Evolutionary conservation across 345 rosid species (phyloP).

Genomic region (Melaleuca alternifolia): DNA sequence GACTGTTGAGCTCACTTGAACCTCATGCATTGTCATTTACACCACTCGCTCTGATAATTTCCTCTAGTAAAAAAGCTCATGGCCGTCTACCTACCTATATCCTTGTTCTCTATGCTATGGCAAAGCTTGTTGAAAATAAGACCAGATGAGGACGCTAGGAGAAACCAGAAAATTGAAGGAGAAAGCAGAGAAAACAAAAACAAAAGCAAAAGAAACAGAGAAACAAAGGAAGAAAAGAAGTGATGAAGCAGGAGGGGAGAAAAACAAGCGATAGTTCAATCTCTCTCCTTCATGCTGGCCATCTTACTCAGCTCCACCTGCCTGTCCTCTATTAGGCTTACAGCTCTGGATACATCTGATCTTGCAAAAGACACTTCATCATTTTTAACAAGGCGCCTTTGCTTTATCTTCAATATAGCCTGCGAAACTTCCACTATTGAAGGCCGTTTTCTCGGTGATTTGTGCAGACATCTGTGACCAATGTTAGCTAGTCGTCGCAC

Average conservation of each 20-base stretch:
- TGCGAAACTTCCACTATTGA: slow-evolving; percentile 73
- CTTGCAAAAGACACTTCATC: slow-evolving; percentile 28
- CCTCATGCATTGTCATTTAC: neutral
- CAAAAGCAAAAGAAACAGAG: neutral
- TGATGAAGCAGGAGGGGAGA: neutral
- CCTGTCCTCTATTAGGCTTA: slow-evolving; percentile 62
- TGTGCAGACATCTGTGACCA: slow-evolving; percentile 65
- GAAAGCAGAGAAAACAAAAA: neutral
- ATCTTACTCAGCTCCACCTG: slow-evolving; percentile 59
- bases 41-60: neutral
- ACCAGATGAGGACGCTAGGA: neutral
- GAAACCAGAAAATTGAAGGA: neutral
- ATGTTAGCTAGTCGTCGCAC: slow-evolving; percentile 60
- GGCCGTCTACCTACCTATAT: neutral
- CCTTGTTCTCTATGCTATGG: neutral
- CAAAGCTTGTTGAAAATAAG: neutral
- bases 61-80: neutral
- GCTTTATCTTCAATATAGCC: slow-evolving; percentile 66
- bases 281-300: slow-evolving; percentile 26
- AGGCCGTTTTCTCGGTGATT: slow-evolving; percentile 68
- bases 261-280: neutral
- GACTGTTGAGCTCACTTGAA: neutral
- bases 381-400: slow-evolving; percentile 20
- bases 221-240: neutral
- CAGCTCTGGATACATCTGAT: slow-evolving; percentile 38